phyloP scores from a whole-genome alignment of 1,284 basidiomycete species.

The Exobasidium cylindrosporum region DNA sequence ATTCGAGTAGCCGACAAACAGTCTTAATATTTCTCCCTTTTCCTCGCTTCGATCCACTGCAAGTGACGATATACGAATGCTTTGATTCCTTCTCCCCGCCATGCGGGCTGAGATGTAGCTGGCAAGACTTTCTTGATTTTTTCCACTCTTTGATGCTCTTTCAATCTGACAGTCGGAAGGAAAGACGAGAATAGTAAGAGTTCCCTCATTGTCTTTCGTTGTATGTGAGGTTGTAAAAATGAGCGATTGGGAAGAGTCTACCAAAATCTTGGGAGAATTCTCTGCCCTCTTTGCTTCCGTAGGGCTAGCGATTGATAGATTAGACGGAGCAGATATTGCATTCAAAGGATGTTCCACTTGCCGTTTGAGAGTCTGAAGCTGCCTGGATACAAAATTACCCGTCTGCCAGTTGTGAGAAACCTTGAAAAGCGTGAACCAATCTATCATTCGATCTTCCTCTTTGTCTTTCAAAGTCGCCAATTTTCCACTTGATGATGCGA shows the following conservation, averaged over 20 bases:
- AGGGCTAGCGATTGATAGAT: no score
- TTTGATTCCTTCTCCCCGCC: not conserved
- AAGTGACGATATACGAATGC: slow-evolving; percentile 5
- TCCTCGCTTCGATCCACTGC: slow-evolving; percentile 1
- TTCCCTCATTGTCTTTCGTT: not conserved
- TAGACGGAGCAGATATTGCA: not conserved
- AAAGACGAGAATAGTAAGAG: slow-evolving; percentile 1
- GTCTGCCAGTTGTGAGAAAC: slow-evolving; percentile 6
- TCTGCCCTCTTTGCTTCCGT: no score
- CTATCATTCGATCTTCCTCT: slow-evolving; percentile 4
- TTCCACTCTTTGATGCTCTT: not conserved
- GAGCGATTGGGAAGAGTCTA: not conserved
- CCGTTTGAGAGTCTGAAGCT: not conserved
- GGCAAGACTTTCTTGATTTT: not conserved
- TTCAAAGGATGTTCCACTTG: not conserved
- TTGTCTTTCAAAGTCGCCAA: not conserved
- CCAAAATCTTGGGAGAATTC: not conserved
- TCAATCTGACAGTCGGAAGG: not conserved
- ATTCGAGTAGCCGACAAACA: slow-evolving; percentile 1
- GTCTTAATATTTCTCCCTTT: not conserved
- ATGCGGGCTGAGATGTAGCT: not conserved
- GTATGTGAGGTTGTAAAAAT: slow-evolving; percentile 1
- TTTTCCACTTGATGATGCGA: not conserved
- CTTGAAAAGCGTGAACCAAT: slow-evolving; percentile 4
- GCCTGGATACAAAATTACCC: not conserved